These are phyloP conservation scores for Alternaria conjuncta DNA, from an alignment of 2,329 filamentous ascomycete species.

Conservation along the genomic window DNA sequence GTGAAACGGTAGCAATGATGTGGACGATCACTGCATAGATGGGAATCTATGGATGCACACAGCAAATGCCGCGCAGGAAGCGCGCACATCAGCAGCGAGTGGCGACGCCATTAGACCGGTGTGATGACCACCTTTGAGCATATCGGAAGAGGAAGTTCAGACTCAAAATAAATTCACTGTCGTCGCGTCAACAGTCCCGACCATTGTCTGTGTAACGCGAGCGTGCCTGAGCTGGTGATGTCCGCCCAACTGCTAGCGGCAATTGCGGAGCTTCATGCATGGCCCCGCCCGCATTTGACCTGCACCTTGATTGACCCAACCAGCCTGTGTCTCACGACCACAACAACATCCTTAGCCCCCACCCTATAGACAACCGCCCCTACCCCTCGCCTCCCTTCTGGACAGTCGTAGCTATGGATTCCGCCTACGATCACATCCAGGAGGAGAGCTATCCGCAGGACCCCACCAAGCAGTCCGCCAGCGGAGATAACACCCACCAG, in stretches of 20 bases:
- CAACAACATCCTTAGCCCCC: conserved; percentile 15
- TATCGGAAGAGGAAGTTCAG: neutral
- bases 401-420: conserved; percentile 71
- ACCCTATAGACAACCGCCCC: neutral
- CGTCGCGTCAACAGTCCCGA: neutral
- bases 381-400: conserved; percentile 3
- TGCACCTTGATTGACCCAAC: conserved; percentile 16
- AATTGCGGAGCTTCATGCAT: conserved; percentile 23
- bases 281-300: conserved; percentile 6
- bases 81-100: neutral
- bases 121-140: neutral
- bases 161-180: neutral
- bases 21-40: neutral
- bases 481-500: conserved; percentile 50
- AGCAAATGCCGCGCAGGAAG: neutral
- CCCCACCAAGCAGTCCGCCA: conserved; percentile 55
- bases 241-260: conserved; percentile 16
- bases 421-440: conserved; percentile 95
- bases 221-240: conserved; percentile 13
- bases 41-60: neutral
- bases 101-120: neutral
- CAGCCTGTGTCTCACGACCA: conserved; percentile 10
- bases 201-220: conserved; percentile 6
- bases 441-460: conserved; percentile 71
- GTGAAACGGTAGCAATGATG: no score